Evolutionary conservation across 164 flowering plant genomes (phyloP), one percentile per base, ranked within the genome.

Genomic region (Magnolia sinica): DNA sequence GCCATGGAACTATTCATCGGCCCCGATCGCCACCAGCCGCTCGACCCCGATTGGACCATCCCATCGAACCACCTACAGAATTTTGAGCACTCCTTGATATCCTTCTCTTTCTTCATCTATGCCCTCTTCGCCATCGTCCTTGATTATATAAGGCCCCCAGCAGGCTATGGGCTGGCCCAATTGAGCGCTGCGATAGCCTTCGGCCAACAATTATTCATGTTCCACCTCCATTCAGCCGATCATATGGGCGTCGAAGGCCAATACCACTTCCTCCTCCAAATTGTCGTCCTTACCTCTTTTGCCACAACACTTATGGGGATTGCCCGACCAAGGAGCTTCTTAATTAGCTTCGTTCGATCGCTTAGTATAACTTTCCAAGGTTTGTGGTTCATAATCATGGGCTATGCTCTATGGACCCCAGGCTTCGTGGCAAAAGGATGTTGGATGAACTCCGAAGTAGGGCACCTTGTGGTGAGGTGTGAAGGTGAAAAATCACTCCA

Each of bases 361-460:
- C 20, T 87, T 0, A 87, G 94, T 72, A 88, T 94, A 23, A 0
- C 85, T 2, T 89, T 87, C 73, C 96, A 91, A 82, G 98, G 97
- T 2, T 68, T 87, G 19, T 94, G 98, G 97, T 77, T 91, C 9
- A 85, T 87, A 50, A 70, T 89, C 61, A 89, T 88, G 92, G 98
- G 97, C 23, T 79, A 86, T 76, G 81, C 86, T 88, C 85, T 94
- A 19, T 94, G 93, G 93, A 91, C 90, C 0, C 98, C 96, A 1
- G 64, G 27, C 9, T 77, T 90, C 23, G 79, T 89, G 0, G 85
- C 91, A 0, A 91, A 91, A 76, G 96, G 91, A 3, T 93, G 96
- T 23, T 83, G 82, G 76, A 63, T 91, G 81, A 77, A 87, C 79
- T 55, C 27, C 18, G 91, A 93, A 64, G 91, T 86, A 8, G 92